Evolutionary conservation across 2,329 filamentous ascomycete species (phyloP).

Genomic region (Boeremia lycopersici): DNA sequence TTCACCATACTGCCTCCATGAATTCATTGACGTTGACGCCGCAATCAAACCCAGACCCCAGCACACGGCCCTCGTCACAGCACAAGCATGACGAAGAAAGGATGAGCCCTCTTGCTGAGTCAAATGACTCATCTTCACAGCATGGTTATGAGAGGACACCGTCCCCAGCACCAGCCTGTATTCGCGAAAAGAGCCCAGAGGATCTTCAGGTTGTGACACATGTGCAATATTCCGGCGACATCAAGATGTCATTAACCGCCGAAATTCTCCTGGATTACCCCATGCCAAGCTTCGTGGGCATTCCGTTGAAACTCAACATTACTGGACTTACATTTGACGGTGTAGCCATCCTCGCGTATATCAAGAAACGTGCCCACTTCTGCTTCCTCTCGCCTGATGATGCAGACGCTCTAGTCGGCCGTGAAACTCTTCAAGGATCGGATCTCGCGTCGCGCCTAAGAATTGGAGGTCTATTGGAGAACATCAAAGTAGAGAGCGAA

Average conservation of each 20-base stretch:
- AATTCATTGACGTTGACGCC: conserved; percentile 54
- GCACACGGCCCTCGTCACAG: conserved; percentile 53
- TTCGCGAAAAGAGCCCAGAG: conserved; percentile 77
- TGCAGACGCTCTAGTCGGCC: conserved; percentile 69
- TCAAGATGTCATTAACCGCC: conserved; percentile 86
- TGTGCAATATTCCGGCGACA: conserved; percentile 85
- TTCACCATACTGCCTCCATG: conserved; percentile 49
- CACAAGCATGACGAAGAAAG: conserved; percentile 44
- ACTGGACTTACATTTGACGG: conserved; percentile 95
- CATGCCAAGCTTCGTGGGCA: conserved; percentile 96
- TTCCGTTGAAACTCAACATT: conserved; percentile 92
- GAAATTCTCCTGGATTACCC: conserved; percentile 97
- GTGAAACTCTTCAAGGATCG: conserved; percentile 42
- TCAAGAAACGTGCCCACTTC: conserved; percentile 86
- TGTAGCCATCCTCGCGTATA: conserved; percentile 88
- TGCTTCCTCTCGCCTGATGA: conserved; percentile 95
- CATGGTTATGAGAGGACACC: conserved; percentile 37
- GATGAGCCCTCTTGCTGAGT: conserved; percentile 36
- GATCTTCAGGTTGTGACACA: conserved; percentile 93
- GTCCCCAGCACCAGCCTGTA: conserved; percentile 55
- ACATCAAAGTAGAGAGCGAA: conserved; percentile 96
- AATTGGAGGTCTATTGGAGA: conserved; percentile 80
- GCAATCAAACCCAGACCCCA: conserved; percentile 53
- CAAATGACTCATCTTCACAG: conserved; percentile 34
- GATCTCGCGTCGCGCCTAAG: conserved; percentile 46